Evolutionary conservation across 148 eudicot genomes (phyloP), one percentile per base, ranked within the genome.

Genomic region (Bassia scoparia): DNA sequence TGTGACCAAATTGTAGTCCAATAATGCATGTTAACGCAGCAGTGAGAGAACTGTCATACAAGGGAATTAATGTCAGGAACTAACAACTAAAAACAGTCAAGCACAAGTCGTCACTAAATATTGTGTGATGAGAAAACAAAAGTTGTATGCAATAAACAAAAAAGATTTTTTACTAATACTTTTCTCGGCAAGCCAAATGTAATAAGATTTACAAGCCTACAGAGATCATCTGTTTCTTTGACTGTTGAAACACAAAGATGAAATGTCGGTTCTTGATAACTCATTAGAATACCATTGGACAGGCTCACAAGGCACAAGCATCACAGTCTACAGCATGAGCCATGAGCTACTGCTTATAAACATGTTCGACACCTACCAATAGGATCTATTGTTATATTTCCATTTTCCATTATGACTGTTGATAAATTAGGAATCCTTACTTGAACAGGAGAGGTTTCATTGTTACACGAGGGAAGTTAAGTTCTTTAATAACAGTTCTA

Each of bases 1-100:
- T 76, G 68, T 91, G 97, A 67, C 97, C 97, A 71, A 82, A 91
- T 71, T 89, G 89, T 70, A 91, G 97, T 74, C 93, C 96, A 75
- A 89, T 88, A 12, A 92, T 85, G 86, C 90, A 85, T 29, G 81
- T 85, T 62, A 79, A 84, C 38, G 95, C 83, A 70, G 92, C 92
- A 30, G 90, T 86, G 58, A 91, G 81, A 77, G 97, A 88, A 48
- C 97, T 91, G 85, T 61, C 77, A 52, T n/a, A 49, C 71, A 58
- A 53, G 33, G 13, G 26, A 17, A n/a, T 29, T 12, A 49, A 52
- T 61, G 33, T 29, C 35, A 80, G 49, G 59, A 17, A 56, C 33
- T 61, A 60, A 29, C 44, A 27, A 37, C 12, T 10, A n/a, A 50
- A 59, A 5, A 53, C 23, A 26, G 15, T 58, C 33, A n/a, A 60